Base-by-base conservation (phyloP, 148 eudicot genomes). In the Vaccinium darrowii region DNA sequence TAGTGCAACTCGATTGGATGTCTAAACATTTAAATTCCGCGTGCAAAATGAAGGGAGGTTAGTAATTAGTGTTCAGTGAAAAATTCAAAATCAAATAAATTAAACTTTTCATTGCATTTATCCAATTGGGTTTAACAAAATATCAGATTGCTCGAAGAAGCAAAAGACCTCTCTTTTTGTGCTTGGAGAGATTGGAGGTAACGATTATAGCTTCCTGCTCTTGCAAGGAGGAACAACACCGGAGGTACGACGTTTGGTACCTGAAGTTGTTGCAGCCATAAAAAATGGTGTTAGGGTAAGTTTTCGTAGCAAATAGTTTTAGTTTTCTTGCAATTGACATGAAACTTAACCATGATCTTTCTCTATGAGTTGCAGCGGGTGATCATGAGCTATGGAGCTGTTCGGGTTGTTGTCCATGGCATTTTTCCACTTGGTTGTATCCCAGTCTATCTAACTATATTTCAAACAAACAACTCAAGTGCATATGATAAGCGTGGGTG, bases 391-490 rank as follows among this genome's bases (percentile, higher is more conserved):
- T 18, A 39, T 58, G 89, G 89, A 49, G 91, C 79, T 14, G n/a
- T 53, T 53, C 60, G 85, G 63, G 82, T 88, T 25, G 67, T 88
- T 8, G 87, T 88, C 27, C 86, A 85, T 1, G 90, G 90, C 15
- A 43, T 21, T 27, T 85, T 90, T 51, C 86, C 87, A n/a, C 8
- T 81, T 47, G 90, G 85, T 23, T 84, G 85, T 18, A 63, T 84
- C 14, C 92, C 92, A 1, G 50, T 82, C 25, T 82, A 69, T 78
- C 58, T 88, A 7, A 79, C 88, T 18, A 54, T 60, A 60, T 63
- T 62, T 19, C 60, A 13, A 65, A 82, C 82, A 33, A 79, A 79
- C 1, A 7, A 56, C 57, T 47, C 82, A 6, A n/a, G 49, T 43
- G 54, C 77, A 3, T 83, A 83, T 19, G 84, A 85, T 14, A 71